phyloP scores from a whole-genome alignment of 2,329 filamentous ascomycete genomes.

The Trematosphaeria pertusa region DNA sequence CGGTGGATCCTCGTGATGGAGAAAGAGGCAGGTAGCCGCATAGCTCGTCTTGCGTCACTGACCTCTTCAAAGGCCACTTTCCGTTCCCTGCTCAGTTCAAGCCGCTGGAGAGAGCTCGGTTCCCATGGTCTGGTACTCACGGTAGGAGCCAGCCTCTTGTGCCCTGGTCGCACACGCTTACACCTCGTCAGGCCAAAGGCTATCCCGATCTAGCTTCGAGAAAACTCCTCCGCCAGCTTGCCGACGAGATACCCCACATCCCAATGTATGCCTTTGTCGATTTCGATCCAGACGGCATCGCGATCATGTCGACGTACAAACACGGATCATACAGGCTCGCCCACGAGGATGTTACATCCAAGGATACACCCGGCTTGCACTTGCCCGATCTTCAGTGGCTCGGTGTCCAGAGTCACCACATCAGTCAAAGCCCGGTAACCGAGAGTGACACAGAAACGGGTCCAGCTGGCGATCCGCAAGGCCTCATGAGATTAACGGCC shows the following conservation, averaged over 20 bases:
- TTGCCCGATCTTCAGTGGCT: slow-evolving; percentile 68
- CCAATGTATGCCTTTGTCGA: slow-evolving; percentile 73
- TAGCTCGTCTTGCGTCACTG: slow-evolving; percentile 13
- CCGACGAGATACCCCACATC: slow-evolving; percentile 46
- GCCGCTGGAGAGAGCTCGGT: slow-evolving; percentile 60
- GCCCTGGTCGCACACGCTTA: slow-evolving; percentile 11
- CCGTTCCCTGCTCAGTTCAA: slow-evolving; percentile 66
- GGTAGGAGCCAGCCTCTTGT: slow-evolving; percentile 54
- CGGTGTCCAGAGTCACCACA: slow-evolving; percentile 58
- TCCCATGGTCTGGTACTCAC: slow-evolving; percentile 73
- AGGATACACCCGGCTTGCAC: slow-evolving; percentile 29
- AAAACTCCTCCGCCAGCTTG: slow-evolving; percentile 62
- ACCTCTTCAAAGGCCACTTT: slow-evolving; percentile 70
- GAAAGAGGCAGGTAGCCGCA: slow-evolving; percentile 70
- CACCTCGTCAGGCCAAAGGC: slow-evolving; percentile 71
- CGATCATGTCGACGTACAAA: slow-evolving; percentile 77
- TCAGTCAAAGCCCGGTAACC: slow-evolving; percentile 24
- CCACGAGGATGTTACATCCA: slow-evolving; percentile 63
- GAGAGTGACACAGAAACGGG: slow-evolving; percentile 20
- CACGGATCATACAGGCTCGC: slow-evolving; percentile 68
- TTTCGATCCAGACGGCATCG: slow-evolving; percentile 77
- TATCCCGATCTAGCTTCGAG: slow-evolving; percentile 79
- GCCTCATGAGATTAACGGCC: slow-evolving; percentile 58
- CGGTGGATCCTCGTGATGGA: slow-evolving; percentile 78
- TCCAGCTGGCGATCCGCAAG: slow-evolving; percentile 39